Evolutionary conservation across 2,329 filamentous ascomycete species (phyloP), one percentile per base, ranked within the genome.

Genomic region (Cercospora citrullina): DNA sequence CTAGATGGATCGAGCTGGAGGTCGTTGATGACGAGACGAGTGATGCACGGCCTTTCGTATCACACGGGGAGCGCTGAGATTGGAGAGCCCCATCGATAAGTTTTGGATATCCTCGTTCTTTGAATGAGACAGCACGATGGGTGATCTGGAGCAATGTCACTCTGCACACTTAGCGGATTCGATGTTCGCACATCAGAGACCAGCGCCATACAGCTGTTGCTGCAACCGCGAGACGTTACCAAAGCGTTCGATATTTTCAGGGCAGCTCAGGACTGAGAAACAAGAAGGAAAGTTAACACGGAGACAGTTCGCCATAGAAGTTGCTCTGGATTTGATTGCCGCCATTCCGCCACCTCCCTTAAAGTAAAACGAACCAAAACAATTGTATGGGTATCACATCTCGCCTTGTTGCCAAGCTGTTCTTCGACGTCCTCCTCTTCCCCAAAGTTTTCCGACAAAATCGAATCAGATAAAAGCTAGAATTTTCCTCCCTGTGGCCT

Each of bases 381-480:
- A 53, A 53, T 16, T 28, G 48, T 53, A 53, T 53, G 48, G 48
- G 48, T 53, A 53, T 53, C 48, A 53, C 48, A 53, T 28, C 48
- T 53, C 48, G 21, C 26, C 48, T 53, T 53, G 23, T 28, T 53
- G 48, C 48, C 48, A 53, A 53, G 23, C 26, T 28, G 23, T 2
- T 53, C 48, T n/a, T 9, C 48, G 7, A 39, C 33, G 7, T 26
- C 23, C 23, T 53, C 48, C 14, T 53, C 23, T 53, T 53, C 12
- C 23, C 14, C 14, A 12, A 53, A 53, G 6, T 4, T 28, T 26
- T 8, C 6, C 48, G 28, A 16, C 23, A 16, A 53, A 26, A n/a
- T 53, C 23, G 12, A 26, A 28, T 16, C 23, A 28, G 26, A 26
- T 28, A 53, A 23, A 53, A 28, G 26, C 21, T 16, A 26, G 7